Evolutionary conservation across 768 basidiomycete genomes (phyloP), one percentile per base, ranked within the genome.

Genomic region (Lactarius hengduanensis): DNA sequence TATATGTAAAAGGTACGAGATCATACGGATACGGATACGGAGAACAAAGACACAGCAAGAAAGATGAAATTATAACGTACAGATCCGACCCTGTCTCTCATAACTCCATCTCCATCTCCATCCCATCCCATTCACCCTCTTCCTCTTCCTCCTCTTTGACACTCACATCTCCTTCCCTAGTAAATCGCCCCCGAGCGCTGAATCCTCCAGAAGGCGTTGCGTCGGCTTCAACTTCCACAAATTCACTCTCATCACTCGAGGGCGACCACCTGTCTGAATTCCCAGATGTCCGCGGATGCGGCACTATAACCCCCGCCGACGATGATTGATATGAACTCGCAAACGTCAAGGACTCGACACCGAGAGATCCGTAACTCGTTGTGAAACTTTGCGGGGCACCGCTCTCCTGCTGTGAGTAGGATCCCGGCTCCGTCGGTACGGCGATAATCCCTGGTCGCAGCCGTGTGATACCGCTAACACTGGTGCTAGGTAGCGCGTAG

Each of bases 61-160:
- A 53, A 11, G 9, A 45, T 62, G 28, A 38, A 36, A 47, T 20
- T 62, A 60, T 58, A 62, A 62, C 57, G 32, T 67, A 67, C 66
- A 67, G 61, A 53, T 61, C 59, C 45, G 34, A 22, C 30, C 32
- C 13, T 43, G 5, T 20, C 22, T 20, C 47, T 72, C 69, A 76
- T 83, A 89, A 84, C 71, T 87, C 86, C 86, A 88, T 87, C 63
- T 88, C 90, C 86, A 91, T 89, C 66, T 82, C 81, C 77, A 79
- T 76, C 59, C 82, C 77, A 61, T 80, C 77, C 79, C 77, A 81
- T 66, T 79, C 78, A 61, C 79, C 78, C 70, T 83, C 85, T 34
- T 79, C 80, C 54, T 64, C 63, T 43, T 70, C 69, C 43, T 80
- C 81, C 70, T 82, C 82, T 70, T 83, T 83, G 38, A 78, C 72